Conservation (phyloP, 1,284 basidiomycete genomes). For the Ustilago bromivora region DNA sequence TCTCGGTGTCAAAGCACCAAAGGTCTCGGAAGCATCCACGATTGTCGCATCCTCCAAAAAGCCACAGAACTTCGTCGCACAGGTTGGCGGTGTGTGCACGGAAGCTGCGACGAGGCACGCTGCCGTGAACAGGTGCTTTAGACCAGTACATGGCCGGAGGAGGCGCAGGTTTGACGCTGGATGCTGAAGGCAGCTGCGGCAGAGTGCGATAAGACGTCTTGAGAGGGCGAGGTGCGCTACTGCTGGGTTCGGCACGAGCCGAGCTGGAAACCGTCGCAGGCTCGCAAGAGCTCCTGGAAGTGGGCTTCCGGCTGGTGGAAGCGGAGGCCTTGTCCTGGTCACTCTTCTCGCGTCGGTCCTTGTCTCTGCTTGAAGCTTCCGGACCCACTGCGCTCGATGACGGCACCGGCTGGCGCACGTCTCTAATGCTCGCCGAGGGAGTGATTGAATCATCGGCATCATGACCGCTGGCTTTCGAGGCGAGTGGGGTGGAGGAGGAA, state of each 20-base stretch:
- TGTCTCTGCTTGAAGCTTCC: background rate
- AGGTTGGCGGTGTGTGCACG: slow-evolving; percentile 87
- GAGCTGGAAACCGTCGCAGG: slow-evolving; percentile 12
- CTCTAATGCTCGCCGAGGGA: slow-evolving; percentile 6
- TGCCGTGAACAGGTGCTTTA: slow-evolving; percentile 82
- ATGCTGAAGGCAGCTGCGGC: slow-evolving; percentile 56
- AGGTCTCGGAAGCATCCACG: slow-evolving; percentile 81
- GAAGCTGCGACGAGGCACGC: slow-evolving; percentile 79
- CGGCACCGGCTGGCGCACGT: slow-evolving; percentile 7
- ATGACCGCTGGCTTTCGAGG: slow-evolving; percentile 13
- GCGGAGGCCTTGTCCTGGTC: slow-evolving; percentile 19
- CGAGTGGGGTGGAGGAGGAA: slow-evolving; percentile 13
- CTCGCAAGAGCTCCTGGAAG: slow-evolving; percentile 26
- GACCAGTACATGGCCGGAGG: slow-evolving; percentile 84
- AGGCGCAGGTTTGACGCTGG: slow-evolving; percentile 49
- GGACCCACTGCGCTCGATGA: background rate
- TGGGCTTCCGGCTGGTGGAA: slow-evolving; percentile 12
- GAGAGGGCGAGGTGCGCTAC: slow-evolving; percentile 15
- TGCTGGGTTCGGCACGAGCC: slow-evolving; percentile 18
- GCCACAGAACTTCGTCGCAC: slow-evolving; percentile 83
- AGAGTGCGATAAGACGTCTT: slow-evolving; percentile 39
- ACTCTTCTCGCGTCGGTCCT: slow-evolving; percentile 22
- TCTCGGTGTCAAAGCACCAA: slow-evolving; percentile 89
- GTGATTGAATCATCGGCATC: background rate
- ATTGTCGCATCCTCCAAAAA: slow-evolving; percentile 89